Conservation (phyloP, 1,284 basidiomycete species). For the Apiotrichum sp. region DNA sequence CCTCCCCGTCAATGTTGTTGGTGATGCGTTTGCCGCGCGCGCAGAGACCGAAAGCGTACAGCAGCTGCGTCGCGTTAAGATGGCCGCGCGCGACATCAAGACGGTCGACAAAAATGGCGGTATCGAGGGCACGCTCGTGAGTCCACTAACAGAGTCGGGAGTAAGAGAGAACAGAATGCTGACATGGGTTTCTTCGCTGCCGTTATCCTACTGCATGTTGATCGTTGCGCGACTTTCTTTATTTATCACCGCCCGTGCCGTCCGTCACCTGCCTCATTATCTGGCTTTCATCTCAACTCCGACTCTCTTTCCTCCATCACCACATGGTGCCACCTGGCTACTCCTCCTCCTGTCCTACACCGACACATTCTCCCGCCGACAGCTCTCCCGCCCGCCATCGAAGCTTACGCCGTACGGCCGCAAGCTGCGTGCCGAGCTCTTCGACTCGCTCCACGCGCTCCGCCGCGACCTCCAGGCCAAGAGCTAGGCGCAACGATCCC, state of each 20-base stretch:
- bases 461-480: background rate
- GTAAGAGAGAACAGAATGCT: background rate
- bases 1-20: constrained; percentile 30
- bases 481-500: background rate
- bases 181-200: background rate
- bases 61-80: constrained; percentile 34
- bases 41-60: background rate
- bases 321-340: no score
- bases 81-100: constrained; percentile 34
- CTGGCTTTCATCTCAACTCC: no score
- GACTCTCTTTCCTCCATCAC: background rate
- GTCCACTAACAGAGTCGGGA: constrained; percentile 8
- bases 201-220: background rate
- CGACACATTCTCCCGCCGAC: background rate
- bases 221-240: background rate
- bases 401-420: constrained; percentile 40
- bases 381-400: constrained; percentile 39
- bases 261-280: no score
- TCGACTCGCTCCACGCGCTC: constrained; percentile 29
- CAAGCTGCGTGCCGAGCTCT: constrained; percentile 37
- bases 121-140: constrained; percentile 43
- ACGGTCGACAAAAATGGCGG: constrained; percentile 44
- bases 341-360: background rate
- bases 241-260: no score
- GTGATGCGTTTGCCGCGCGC: constrained; percentile 4